These are phyloP conservation scores for Alloascoidea africana DNA, from an alignment of 805 yeast genomes.

Conservation along the genomic window DNA sequence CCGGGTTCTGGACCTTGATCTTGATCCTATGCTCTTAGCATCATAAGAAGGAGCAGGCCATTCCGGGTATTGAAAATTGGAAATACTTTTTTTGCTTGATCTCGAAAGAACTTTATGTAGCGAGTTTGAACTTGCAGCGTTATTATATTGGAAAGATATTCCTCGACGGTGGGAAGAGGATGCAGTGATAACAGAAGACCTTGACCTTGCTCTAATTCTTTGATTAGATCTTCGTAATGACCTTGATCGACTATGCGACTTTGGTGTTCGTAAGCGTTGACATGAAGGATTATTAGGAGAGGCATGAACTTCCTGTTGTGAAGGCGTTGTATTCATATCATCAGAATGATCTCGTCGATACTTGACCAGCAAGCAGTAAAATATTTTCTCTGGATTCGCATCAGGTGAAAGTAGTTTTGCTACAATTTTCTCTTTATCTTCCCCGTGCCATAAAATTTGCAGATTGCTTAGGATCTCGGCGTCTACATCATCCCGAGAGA, in stretches of 20 bases:
- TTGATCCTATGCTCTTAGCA: too few species aligned
- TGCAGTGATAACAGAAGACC: not conserved
- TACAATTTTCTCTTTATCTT: constrained; percentile 35
- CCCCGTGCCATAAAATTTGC: constrained; percentile 73
- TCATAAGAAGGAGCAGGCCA: too few species aligned
- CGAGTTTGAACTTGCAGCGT: not conserved
- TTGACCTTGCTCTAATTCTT: not conserved
- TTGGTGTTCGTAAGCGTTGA: not conserved
- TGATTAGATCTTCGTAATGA: not conserved
- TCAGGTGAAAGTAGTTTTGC: constrained; percentile 35
- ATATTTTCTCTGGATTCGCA: constrained; percentile 65
- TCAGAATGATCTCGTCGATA: constrained; percentile 54
- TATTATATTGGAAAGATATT: not conserved
- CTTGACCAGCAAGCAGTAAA: constrained; percentile 58
- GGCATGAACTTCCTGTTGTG: not conserved
- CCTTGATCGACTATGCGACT: not conserved
- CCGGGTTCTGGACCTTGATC: not conserved
- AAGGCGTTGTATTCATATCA: not conserved
- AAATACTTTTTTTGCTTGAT: not conserved
- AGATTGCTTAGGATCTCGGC: constrained; percentile 60
- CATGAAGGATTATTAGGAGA: too few species aligned
- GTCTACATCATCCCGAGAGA: constrained; percentile 39
- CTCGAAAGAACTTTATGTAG: not conserved
- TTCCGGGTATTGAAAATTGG: not conserved
- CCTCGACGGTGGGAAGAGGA: not conserved